Percentiles rank a stretch among this genome's conserved stretches.
These are phyloP conservation scores for Raphanus raphanistrum DNA, from an alignment of 345 rosid genomes.

Conservation along the genomic window DNA sequence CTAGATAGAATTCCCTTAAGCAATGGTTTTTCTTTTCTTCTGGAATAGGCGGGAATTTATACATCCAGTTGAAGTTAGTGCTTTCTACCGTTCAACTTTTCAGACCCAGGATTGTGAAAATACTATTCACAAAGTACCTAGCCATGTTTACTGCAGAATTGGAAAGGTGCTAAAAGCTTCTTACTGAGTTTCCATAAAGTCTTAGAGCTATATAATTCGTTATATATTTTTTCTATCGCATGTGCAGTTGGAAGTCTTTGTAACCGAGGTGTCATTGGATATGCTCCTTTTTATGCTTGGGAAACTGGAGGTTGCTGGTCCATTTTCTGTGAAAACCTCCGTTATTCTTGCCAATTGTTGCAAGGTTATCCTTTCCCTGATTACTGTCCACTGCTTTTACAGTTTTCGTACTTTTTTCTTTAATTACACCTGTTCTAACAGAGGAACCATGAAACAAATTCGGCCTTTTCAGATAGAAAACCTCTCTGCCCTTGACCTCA, in stretches of 20 bases:
- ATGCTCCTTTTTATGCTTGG: conserved; percentile 76
- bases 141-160: conserved; percentile 70
- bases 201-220: conserved; percentile 17
- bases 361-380: conserved; percentile 56
- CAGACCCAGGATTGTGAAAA: conserved; percentile 41
- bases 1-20: conserved; percentile 2
- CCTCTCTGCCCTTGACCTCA: conserved; percentile 67
- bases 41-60: conserved; percentile 71
- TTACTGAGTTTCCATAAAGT: conserved; percentile 13
- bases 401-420: conserved; percentile 1
- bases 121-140: conserved; percentile 51
- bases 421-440: not conserved
- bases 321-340: conserved; percentile 70
- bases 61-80: conserved; percentile 67
- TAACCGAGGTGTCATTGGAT: conserved; percentile 82
- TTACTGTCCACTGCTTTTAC: conserved; percentile 10
- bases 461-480: conserved; percentile 68
- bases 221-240: conserved; percentile 32
- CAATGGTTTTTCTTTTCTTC: conserved; percentile 23
- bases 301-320: conserved; percentile 83
- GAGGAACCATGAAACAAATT: not conserved
- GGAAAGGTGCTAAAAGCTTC: conserved; percentile 51
- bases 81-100: conserved; percentile 59
- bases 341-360: conserved; percentile 69
- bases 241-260: conserved; percentile 67